Evolutionary conservation across 441 rosid genomes (phyloP).

Genomic region (Isatis lusitanica): DNA sequence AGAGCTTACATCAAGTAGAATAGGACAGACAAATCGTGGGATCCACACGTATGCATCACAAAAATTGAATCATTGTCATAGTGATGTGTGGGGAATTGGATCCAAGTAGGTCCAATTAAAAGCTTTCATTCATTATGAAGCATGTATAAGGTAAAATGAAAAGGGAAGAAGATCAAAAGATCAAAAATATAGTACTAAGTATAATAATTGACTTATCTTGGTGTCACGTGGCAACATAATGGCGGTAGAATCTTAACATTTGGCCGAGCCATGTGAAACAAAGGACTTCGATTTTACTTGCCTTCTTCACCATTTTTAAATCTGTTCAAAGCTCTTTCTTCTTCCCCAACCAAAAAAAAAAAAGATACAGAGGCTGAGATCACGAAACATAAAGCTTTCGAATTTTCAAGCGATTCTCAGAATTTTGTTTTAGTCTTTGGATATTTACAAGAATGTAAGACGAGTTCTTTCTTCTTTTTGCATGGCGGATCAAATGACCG

Average conservation of each 20-base stretch:
- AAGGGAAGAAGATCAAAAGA: too few relatives aligned
- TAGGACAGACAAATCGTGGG: not conserved
- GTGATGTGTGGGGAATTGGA: too few relatives aligned
- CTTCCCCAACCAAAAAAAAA: not conserved
- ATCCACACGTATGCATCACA: not conserved
- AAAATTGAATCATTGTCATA: not conserved
- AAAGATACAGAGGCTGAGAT: not conserved
- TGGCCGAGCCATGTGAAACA: not conserved
- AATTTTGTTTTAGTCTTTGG: not conserved
- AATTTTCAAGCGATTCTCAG: not conserved
- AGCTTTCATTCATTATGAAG: too few relatives aligned
- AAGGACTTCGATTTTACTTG: not conserved
- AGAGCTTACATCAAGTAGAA: not conserved
- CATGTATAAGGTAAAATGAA: too few relatives aligned
- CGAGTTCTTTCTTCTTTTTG: not conserved
- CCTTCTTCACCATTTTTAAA: not conserved
- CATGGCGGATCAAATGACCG: not conserved
- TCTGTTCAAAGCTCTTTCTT: not conserved
- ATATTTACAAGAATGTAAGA: conserved; percentile 17
- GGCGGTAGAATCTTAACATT: conserved; percentile 7
- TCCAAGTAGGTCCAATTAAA: too few relatives aligned
- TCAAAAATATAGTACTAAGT: too few relatives aligned
- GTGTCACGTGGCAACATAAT: conserved; percentile 6
- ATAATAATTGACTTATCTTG: not conserved
- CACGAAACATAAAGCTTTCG: not conserved